Evolutionary conservation across 1,284 basidiomycete species (phyloP).

Genomic region (Heterobasidion irregulare): DNA sequence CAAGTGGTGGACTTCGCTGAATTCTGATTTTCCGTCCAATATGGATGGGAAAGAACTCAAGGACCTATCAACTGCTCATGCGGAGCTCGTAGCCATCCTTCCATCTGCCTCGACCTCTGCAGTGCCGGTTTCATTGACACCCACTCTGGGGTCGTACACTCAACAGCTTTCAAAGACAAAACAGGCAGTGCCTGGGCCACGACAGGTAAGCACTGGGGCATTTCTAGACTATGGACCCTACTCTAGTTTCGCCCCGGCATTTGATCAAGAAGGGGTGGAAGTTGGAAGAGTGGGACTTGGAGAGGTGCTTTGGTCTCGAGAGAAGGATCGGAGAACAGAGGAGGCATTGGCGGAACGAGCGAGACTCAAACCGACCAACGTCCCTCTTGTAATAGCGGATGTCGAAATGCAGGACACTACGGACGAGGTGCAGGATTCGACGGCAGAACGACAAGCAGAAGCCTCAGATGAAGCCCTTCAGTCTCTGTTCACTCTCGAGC

Average conservation of each 20-base stretch:
- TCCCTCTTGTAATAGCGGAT: not conserved
- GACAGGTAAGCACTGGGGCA: slow-evolving; percentile 48
- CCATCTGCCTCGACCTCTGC: slow-evolving; percentile 43
- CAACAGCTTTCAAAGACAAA: slow-evolving; percentile 27
- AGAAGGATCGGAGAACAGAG: slow-evolving; percentile 16
- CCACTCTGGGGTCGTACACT: slow-evolving; percentile 26
- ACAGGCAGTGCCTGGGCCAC: slow-evolving; percentile 32
- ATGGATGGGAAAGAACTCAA: slow-evolving; percentile 33
- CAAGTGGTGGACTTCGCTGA: slow-evolving; percentile 72
- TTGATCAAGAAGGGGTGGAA: slow-evolving; percentile 64
- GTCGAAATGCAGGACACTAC: slow-evolving; percentile 6
- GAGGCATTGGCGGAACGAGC: not conserved
- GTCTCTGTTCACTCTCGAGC: slow-evolving; percentile 45
- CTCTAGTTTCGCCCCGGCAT: slow-evolving; percentile 67
- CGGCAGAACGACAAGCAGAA: slow-evolving; percentile 3
- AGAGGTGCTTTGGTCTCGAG: slow-evolving; percentile 38
- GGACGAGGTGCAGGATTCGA: slow-evolving; percentile 6
- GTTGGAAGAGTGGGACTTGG: slow-evolving; percentile 53
- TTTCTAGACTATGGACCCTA: slow-evolving; percentile 73
- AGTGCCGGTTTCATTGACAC: slow-evolving; percentile 14
- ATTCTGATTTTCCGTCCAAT: slow-evolving; percentile 30
- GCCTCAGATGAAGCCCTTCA: slow-evolving; percentile 29
- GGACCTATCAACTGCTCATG: slow-evolving; percentile 50
- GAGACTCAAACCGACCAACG: not conserved
- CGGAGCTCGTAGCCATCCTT: slow-evolving; percentile 66